Evolutionary conservation across 2,329 filamentous ascomycete genomes (phyloP), one percentile per base, ranked within the genome.

Genomic region (Alternaria ventricosa): DNA sequence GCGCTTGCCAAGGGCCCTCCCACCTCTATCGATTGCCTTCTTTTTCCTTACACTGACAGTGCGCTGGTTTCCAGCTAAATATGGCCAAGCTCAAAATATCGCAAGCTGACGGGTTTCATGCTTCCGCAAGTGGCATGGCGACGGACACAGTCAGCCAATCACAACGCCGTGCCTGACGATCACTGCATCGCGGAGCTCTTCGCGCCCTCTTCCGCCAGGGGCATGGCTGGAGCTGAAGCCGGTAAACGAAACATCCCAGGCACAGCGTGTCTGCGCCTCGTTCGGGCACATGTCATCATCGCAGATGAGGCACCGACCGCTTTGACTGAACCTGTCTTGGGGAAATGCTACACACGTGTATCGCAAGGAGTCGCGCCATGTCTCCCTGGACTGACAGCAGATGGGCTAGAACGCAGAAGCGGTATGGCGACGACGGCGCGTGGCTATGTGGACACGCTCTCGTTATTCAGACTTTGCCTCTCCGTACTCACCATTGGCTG

Each of bases 81-180:
- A 55, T 69, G 68, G 72, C 44, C 55, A 61, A 56, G 55, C 53
- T 44, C 44, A 45, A 62, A 65, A 63, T 63, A 62, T 60, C 47
- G 55, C 65, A 49, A 51, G 65, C 71, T 71, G 64, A 58, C 55
- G 63, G 36, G 74, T 77, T 75, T 78, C 73, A 76, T 51, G 28
- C 54, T 43, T 61, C 73, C 69, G 67, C 65, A 73, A 75, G 65
- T 65, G 66, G 73, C 63, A 64, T 44, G 44, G 60, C 45, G 59
- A 63, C 59, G 56, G 53, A 20, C 55, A 55, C 55, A 28, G 55
- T 58, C 64, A 68, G 71, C 75, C 63, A 76, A 74, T 74, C 53
- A 64, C 55, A 46, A 50, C 49, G 33, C 57, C 25, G 63, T 65
- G 23, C 65, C 67, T 66, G 66, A 65, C 62, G 75, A 78, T 77